Evolutionary conservation across 2,329 filamentous ascomycete genomes (phyloP).

Genomic region (Colletotrichum tabaci): DNA sequence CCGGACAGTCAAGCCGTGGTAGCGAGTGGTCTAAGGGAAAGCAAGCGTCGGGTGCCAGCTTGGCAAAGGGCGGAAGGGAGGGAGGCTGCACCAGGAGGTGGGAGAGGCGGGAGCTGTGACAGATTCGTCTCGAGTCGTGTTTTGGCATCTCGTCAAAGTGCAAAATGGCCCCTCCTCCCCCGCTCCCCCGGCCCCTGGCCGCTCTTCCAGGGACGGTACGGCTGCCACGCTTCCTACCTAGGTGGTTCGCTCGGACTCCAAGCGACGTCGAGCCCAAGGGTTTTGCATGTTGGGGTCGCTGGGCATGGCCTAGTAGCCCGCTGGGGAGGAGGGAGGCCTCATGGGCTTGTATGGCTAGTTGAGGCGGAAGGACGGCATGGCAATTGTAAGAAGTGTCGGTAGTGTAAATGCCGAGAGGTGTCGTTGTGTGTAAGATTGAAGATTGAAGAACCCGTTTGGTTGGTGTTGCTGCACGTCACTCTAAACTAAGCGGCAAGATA

Average conservation of each 20-base stretch:
- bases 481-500: background rate
- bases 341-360: background rate
- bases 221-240: too few species aligned
- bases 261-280: slow-evolving; percentile 17
- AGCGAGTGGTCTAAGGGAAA: background rate
- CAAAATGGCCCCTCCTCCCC: slow-evolving; percentile 24
- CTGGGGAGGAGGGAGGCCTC: slow-evolving; percentile 25
- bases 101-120: slow-evolving; percentile 55
- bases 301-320: background rate
- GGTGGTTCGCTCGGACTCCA: slow-evolving; percentile 23
- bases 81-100: slow-evolving; percentile 26
- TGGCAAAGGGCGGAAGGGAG: background rate
- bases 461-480: background rate
- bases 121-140: slow-evolving; percentile 66
- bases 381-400: background rate
- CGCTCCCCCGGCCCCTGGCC: slow-evolving; percentile 9
- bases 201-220: slow-evolving; percentile 28
- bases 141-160: slow-evolving; percentile 51
- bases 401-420: background rate
- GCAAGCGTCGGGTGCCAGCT: slow-evolving; percentile 26
- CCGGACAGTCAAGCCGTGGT: background rate
- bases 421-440: background rate
- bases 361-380: background rate
- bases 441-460: background rate
- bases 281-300: slow-evolving; percentile 25